phyloP scores from a whole-genome alignment of 148 eudicot species.

The Rhododendron molle region DNA sequence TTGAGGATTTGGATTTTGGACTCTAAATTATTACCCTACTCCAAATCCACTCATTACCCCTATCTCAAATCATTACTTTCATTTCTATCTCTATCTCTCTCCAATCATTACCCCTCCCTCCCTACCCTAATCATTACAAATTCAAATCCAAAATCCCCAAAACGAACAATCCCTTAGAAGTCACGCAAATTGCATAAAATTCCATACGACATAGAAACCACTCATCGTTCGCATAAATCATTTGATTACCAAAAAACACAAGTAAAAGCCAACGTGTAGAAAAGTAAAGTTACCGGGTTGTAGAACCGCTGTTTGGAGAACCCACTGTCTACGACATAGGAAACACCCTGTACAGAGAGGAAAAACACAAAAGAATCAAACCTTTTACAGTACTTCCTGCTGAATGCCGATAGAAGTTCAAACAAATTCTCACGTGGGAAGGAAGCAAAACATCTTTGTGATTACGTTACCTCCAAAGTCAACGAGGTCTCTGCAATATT shows the following conservation, averaged over 20 bases:
- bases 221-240: not conserved
- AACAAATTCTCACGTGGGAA: not conserved
- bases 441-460: not conserved
- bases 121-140: too few relatives aligned
- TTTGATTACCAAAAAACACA: slow-evolving; percentile 3
- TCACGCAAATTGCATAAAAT: not conserved
- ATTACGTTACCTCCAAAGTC: slow-evolving; percentile 73
- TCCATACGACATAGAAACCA: not conserved
- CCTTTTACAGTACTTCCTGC: slow-evolving; percentile 2
- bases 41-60: too few relatives aligned
- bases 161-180: not conserved
- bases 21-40: too few relatives aligned
- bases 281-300: slow-evolving; percentile 61
- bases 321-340: slow-evolving; percentile 94
- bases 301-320: slow-evolving; percentile 96
- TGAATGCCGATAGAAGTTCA: not conserved
- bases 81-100: too few relatives aligned
- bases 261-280: not conserved
- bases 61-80: too few relatives aligned
- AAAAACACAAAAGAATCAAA: not conserved
- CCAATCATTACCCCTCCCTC: too few relatives aligned
- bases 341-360: slow-evolving; percentile 61
- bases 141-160: too few relatives aligned
- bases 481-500: slow-evolving; percentile 98
- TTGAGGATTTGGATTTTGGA: too few relatives aligned